Percentiles rank a stretch among this genome's conserved stretches.
phyloP scores from a whole-genome alignment of 2,329 filamentous ascomycete species.

The Fusarium sp. region DNA sequence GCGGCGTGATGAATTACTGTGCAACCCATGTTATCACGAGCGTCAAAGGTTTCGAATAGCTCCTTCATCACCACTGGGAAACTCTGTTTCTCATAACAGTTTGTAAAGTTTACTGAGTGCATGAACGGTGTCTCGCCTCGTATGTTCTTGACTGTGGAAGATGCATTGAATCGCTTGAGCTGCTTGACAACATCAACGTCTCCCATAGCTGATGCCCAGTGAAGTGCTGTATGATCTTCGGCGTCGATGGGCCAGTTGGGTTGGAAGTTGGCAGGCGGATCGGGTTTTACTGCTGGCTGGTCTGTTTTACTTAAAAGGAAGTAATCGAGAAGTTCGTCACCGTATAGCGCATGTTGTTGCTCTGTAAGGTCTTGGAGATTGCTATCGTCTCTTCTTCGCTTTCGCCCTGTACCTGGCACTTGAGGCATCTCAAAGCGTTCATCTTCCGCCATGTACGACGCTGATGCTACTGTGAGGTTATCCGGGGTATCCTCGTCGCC shows the following conservation, averaged over 20 bases:
- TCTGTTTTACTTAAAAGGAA: constrained; percentile 90
- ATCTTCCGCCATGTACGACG: constrained; percentile 87
- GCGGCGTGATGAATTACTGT: constrained; percentile 97
- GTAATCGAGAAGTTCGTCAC: constrained; percentile 94
- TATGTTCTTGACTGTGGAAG: constrained; percentile 76
- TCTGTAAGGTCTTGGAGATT: constrained; percentile 74
- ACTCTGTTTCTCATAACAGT: constrained; percentile 93
- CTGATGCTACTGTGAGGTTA: constrained; percentile 84
- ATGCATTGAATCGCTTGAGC: constrained; percentile 83
- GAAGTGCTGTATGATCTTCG: constrained; percentile 90
- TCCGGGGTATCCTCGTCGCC: constrained; percentile 86
- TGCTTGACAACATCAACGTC: constrained; percentile 92
- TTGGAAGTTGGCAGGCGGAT: constrained; percentile 87
- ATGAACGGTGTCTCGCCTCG: constrained; percentile 92
- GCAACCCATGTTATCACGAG: constrained; percentile 82
- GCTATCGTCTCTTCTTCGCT: constrained; percentile 79
- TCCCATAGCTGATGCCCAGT: constrained; percentile 98
- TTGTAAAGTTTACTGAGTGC: constrained; percentile 94
- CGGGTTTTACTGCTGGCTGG: constrained; percentile 77
- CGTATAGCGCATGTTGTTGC: constrained; percentile 90
- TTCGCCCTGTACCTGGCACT: constrained; percentile 70
- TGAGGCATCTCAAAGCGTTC: constrained; percentile 80
- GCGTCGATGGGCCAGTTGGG: constrained; percentile 94
- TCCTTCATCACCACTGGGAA: constrained; percentile 88
- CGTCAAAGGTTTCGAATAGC: constrained; percentile 83